A percentile compares a stretch with the other conserved stretches of the same genome.
Evolutionary conservation across 1,284 basidiomycete genomes (phyloP).

Genomic region (Grifola frondosa): DNA sequence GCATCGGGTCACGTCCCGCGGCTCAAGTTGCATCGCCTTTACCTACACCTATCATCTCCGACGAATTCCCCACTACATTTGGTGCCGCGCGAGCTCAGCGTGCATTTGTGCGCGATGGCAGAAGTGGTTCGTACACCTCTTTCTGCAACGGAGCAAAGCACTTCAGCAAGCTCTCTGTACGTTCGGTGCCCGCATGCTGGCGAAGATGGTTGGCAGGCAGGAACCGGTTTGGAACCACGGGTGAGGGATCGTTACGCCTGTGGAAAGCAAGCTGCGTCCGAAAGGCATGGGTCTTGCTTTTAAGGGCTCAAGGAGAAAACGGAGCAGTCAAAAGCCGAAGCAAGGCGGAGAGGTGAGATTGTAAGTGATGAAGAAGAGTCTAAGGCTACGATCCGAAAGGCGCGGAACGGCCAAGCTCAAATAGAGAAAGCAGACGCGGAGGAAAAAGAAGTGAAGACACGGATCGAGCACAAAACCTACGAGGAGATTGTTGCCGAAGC

Average conservation of each 20-base stretch:
- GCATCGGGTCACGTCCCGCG: slow-evolving; percentile 41
- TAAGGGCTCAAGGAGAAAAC: slow-evolving; percentile 84
- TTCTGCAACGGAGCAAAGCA: slow-evolving; percentile 70
- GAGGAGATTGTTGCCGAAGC: slow-evolving; percentile 91
- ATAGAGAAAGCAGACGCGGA: slow-evolving; percentile 42
- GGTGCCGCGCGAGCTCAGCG: slow-evolving; percentile 42
- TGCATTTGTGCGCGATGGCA: slow-evolving; percentile 56
- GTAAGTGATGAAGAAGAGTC: slow-evolving; percentile 75
- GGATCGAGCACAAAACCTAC: slow-evolving; percentile 91
- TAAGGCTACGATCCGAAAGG: slow-evolving; percentile 43
- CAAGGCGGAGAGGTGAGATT: slow-evolving; percentile 68
- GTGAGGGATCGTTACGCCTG: slow-evolving; percentile 87
- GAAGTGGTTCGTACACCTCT: slow-evolving; percentile 48
- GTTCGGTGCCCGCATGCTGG: slow-evolving; percentile 86
- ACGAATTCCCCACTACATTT: slow-evolving; percentile 44
- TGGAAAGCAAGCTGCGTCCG: slow-evolving; percentile 83
- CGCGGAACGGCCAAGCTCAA: slow-evolving; percentile 49
- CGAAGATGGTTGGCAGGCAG: slow-evolving; percentile 90
- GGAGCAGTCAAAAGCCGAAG: slow-evolving; percentile 84
- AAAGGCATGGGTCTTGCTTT: slow-evolving; percentile 85
- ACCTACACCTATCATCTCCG: slow-evolving; percentile 28
- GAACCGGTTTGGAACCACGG: slow-evolving; percentile 75
- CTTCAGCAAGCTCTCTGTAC: slow-evolving; percentile 74
- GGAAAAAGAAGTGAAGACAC: slow-evolving; percentile 78
- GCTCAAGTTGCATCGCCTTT: slow-evolving; percentile 35